phyloP scores from a whole-genome alignment of 1,284 basidiomycete species.

The Stygiomarasmius scandens region DNA sequence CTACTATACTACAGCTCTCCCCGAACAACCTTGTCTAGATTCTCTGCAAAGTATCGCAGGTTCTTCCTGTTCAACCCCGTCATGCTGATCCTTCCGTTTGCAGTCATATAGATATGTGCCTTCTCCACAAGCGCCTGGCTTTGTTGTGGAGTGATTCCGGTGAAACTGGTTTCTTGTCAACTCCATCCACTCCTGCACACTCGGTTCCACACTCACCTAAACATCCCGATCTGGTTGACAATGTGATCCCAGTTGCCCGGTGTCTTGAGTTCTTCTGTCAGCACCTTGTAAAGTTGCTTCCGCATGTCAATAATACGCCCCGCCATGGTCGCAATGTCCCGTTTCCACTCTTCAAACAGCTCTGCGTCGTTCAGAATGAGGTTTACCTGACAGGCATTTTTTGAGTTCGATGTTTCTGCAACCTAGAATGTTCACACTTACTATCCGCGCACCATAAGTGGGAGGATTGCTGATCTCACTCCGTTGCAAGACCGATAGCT shows the following conservation, averaged over 20 bases:
- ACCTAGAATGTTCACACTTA: constrained; percentile 36
- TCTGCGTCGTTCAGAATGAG: constrained; percentile 74
- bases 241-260: constrained; percentile 94
- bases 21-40: constrained; percentile 74
- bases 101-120: constrained; percentile 88
- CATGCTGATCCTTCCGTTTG: constrained; percentile 88
- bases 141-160: constrained; percentile 72
- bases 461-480: constrained; percentile 96
- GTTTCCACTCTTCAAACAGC: constrained; percentile 87
- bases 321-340: constrained; percentile 91
- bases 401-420: not conserved
- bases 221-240: constrained; percentile 90
- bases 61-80: constrained; percentile 80
- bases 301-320: constrained; percentile 91
- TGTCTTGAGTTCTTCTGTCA: constrained; percentile 87
- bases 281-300: constrained; percentile 72
- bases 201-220: constrained; percentile 60
- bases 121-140: constrained; percentile 75
- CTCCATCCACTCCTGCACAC: constrained; percentile 2
- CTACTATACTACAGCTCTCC: constrained; percentile 43
- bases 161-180: constrained; percentile 58
- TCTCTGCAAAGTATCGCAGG: constrained; percentile 75
- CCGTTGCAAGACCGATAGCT: constrained; percentile 85
- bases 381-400: constrained; percentile 53
- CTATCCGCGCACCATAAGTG: constrained; percentile 87